These are phyloP conservation scores for Scutellaria minor DNA, from an alignment of 257 asterid genomes.

Conservation along the genomic window DNA sequence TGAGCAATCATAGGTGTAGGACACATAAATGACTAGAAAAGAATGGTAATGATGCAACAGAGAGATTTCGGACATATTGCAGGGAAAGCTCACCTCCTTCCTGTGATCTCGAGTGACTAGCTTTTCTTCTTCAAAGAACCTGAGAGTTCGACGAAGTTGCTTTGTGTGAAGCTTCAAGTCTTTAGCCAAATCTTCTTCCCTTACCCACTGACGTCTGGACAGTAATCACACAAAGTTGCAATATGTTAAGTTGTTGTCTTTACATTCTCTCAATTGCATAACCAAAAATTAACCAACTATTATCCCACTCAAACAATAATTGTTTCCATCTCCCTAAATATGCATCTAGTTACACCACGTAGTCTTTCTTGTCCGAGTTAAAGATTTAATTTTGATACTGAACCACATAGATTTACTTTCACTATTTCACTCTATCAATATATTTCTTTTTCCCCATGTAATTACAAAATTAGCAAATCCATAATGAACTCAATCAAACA, in stretches of 20 bases:
- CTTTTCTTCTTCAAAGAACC: slow-evolving; percentile 91
- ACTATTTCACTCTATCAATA: not conserved
- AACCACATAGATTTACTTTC: not conserved
- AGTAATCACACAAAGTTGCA: not conserved
- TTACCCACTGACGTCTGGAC: slow-evolving; percentile 89
- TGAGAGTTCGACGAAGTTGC: slow-evolving; percentile 91
- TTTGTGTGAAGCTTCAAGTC: slow-evolving; percentile 95
- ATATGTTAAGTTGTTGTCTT: not conserved
- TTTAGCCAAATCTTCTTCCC: slow-evolving; percentile 98
- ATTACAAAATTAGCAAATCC: not conserved
- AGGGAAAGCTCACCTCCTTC: slow-evolving; percentile 70
- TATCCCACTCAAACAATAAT: slow-evolving; percentile 9
- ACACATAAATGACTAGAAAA: slow-evolving; percentile 14
- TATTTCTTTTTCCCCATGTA: not conserved
- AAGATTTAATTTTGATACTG: not conserved
- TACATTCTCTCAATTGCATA: slow-evolving; percentile 5
- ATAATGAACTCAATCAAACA: not conserved
- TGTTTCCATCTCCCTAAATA: not conserved
- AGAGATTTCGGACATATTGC: slow-evolving; percentile 18
- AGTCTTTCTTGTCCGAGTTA: not conserved
- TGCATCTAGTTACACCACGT: slow-evolving; percentile 16
- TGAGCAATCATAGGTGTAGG: slow-evolving; percentile 9
- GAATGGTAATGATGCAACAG: not conserved
- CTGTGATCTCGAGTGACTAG: slow-evolving; percentile 86
- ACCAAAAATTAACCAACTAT: not conserved